A percentile compares a stretch with the other conserved stretches of the same genome.
These are phyloP conservation scores for Citropsis articulata DNA, from an alignment of 345 rosid genomes.

Conservation along the genomic window DNA sequence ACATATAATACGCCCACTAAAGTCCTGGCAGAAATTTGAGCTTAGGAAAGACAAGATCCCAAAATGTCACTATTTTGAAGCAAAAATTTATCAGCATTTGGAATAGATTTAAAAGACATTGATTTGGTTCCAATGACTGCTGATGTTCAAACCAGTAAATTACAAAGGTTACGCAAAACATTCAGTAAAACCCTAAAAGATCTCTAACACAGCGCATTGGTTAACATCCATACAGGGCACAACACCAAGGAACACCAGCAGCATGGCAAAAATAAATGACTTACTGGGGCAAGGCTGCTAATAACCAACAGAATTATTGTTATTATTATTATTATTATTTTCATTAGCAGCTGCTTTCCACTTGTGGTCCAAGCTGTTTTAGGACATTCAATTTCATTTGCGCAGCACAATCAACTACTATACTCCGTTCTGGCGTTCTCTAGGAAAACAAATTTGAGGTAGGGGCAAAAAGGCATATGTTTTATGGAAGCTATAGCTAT, in stretches of 20 bases:
- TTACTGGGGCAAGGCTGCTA: neutral
- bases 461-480: no score
- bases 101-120: neutral
- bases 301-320: neutral
- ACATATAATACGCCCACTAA: neutral
- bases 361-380: no score
- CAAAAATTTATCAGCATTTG: neutral
- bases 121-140: neutral
- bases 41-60: neutral
- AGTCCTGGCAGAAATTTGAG: neutral
- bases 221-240: neutral
- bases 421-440: no score
- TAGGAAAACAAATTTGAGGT: no score
- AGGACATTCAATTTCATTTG: no score
- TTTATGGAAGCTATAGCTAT: no score
- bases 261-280: neutral
- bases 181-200: neutral
- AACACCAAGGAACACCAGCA: neutral
- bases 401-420: no score
- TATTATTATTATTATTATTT: no score
- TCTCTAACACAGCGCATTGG: neutral
- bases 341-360: no score
- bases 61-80: neutral
- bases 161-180: no score
- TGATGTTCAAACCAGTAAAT: neutral